Conservation (phyloP, 306 rosid species). For the Lotus japonicus region DNA sequence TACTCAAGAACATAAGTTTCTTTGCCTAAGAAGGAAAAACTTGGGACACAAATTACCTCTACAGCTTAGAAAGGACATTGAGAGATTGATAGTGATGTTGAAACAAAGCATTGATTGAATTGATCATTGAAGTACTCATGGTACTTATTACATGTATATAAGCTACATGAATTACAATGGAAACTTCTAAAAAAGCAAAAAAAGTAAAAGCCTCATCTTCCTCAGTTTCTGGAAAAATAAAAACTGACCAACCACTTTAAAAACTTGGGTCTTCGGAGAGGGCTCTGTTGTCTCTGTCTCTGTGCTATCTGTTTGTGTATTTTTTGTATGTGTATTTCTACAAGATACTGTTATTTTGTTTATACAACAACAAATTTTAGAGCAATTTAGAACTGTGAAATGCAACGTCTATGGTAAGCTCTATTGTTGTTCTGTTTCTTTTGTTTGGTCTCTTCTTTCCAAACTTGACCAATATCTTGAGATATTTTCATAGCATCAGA, state of each 20-base stretch:
- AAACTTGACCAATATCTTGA: constrained; percentile 63
- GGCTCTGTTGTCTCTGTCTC: constrained; percentile 43
- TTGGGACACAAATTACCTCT: background rate
- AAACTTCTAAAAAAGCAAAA: background rate
- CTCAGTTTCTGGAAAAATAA: constrained; percentile 37
- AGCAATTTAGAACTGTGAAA: constrained; percentile 63
- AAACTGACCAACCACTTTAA: constrained; percentile 49
- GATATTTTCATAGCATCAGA: constrained; percentile 77
- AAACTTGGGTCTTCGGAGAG: constrained; percentile 63
- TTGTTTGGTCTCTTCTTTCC: constrained; percentile 74
- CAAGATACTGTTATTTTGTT: constrained; percentile 25
- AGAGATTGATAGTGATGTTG: constrained; percentile 7
- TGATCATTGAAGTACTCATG: constrained; percentile 19
- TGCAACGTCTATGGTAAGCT: constrained; percentile 84
- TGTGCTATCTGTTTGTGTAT: constrained; percentile 25
- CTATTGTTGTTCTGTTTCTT: constrained; percentile 46
- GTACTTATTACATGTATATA: constrained; percentile 28
- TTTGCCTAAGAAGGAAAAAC: background rate
- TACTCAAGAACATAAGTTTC: background rate
- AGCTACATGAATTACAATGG: constrained; percentile 15
- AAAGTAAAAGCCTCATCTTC: constrained; percentile 68
- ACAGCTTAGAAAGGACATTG: background rate
- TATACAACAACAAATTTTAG: constrained; percentile 13
- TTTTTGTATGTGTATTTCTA: constrained; percentile 9
- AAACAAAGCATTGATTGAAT: constrained; percentile 17